phyloP scores from a whole-genome alignment of 176 grass and related monocot species.

The Aechmea fasciata region DNA sequence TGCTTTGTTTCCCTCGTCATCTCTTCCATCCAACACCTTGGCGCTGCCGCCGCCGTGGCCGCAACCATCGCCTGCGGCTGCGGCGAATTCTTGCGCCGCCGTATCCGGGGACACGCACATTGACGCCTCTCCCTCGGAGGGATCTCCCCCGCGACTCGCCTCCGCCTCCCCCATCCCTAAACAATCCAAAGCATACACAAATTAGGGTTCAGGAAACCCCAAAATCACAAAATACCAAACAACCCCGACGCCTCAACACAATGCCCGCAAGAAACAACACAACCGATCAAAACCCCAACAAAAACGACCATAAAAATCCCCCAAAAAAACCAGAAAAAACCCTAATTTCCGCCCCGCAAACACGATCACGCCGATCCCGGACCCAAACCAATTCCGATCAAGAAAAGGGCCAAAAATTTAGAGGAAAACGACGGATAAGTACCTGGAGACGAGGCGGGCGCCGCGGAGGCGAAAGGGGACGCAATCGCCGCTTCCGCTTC shows the following conservation, averaged over 20 bases:
- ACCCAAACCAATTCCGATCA: neutral
- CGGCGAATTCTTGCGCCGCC: neutral
- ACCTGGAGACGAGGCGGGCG: neutral
- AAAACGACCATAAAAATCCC: neutral
- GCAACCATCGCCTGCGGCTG: neutral
- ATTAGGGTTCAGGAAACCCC: neutral
- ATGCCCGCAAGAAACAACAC: neutral
- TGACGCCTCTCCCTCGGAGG: neutral
- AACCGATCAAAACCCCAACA: neutral
- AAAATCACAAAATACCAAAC: neutral
- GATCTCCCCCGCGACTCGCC: neutral
- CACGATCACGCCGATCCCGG: neutral
- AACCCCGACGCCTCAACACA: neutral
- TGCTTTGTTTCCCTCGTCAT: neutral
- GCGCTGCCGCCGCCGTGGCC: neutral
- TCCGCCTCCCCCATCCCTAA: conserved; percentile 7
- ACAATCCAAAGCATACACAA: neutral
- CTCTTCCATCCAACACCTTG: neutral
- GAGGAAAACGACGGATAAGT: neutral
- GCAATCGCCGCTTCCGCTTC: neutral
- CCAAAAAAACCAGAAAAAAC: neutral
- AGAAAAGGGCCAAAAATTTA: neutral
- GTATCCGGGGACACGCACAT: neutral
- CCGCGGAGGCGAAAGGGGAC: neutral
- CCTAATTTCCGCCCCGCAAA: neutral